phyloP scores from a whole-genome alignment of 1,139 yeast genomes.

The Geotrichum reessii region DNA sequence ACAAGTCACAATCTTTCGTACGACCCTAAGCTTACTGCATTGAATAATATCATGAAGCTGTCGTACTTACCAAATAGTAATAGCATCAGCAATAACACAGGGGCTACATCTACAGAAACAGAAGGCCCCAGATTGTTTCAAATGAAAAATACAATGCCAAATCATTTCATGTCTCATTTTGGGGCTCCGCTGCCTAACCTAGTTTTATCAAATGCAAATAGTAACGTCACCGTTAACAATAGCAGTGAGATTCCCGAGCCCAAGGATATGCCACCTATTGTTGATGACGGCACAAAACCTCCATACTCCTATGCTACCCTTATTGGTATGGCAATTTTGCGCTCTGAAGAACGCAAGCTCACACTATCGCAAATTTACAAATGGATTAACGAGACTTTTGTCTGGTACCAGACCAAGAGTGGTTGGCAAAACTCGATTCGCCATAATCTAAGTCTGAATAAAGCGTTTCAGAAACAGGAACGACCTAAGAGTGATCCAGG shows the following conservation, averaged over 20 bases:
- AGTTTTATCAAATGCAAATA: neutral
- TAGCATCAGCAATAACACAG: neutral
- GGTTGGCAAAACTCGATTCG: slow-evolving; percentile 94
- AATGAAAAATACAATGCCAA: neutral
- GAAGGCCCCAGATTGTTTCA: neutral
- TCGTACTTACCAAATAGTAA: neutral
- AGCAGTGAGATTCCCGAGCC: slow-evolving; percentile 30
- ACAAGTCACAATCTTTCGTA: neutral
- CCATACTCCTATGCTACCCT: slow-evolving; percentile 92
- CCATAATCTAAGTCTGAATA: slow-evolving; percentile 75
- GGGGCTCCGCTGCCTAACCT: neutral
- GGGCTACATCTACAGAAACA: neutral
- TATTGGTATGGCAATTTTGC: slow-evolving; percentile 87
- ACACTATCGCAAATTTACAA: slow-evolving; percentile 85
- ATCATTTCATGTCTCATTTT: neutral
- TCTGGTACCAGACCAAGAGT: slow-evolving; percentile 80
- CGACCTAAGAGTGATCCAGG: slow-evolving; percentile 82
- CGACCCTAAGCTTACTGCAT: neutral
- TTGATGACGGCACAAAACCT: slow-evolving; percentile 59
- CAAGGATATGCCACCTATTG: slow-evolving; percentile 43
- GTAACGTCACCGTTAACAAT: slow-evolving; percentile 11
- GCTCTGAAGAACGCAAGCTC: slow-evolving; percentile 68
- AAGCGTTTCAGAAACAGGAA: slow-evolving; percentile 83
- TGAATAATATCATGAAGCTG: neutral
- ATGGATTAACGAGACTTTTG: slow-evolving; percentile 87